Evolutionary conservation across 208 protist genomes (phyloP).

Genomic region (Tritrichomonas musculus): DNA sequence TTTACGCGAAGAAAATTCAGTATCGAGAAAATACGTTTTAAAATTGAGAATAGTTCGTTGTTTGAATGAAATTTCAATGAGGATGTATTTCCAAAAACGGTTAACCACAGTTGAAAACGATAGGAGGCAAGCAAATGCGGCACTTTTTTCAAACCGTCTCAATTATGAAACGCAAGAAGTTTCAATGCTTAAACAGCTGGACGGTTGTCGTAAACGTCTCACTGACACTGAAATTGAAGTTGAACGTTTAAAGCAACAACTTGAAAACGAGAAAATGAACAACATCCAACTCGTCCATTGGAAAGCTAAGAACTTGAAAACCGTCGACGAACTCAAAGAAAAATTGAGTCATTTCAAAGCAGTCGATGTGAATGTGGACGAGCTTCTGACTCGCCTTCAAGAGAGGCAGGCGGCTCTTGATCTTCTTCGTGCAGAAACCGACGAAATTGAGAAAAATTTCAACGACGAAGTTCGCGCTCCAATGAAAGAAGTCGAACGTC

Average conservation of each 20-base stretch:
- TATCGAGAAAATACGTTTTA: neutral
- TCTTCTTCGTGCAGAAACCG: neutral
- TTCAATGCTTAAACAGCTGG: neutral
- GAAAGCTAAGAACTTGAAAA: neutral
- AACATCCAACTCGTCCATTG: constrained; percentile 5
- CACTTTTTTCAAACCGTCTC: neutral
- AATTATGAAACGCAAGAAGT: neutral
- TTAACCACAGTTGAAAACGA: neutral
- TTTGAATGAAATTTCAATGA: neutral
- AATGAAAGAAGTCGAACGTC: neutral
- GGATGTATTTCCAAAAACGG: neutral
- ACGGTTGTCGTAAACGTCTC: neutral
- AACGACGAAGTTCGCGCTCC: neutral
- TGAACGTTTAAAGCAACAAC: neutral
- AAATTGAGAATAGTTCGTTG: neutral
- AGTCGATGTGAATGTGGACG: neutral
- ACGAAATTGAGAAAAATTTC: neutral
- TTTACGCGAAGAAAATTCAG: neutral
- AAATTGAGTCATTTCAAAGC: neutral
- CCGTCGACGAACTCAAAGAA: neutral
- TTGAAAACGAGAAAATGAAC: neutral
- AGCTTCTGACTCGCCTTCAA: neutral
- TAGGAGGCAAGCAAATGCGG: neutral
- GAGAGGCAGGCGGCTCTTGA: neutral
- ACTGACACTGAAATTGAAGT: neutral